Evolutionary conservation across 768 basidiomycete species (phyloP).

Genomic region (Russula emetica): DNA sequence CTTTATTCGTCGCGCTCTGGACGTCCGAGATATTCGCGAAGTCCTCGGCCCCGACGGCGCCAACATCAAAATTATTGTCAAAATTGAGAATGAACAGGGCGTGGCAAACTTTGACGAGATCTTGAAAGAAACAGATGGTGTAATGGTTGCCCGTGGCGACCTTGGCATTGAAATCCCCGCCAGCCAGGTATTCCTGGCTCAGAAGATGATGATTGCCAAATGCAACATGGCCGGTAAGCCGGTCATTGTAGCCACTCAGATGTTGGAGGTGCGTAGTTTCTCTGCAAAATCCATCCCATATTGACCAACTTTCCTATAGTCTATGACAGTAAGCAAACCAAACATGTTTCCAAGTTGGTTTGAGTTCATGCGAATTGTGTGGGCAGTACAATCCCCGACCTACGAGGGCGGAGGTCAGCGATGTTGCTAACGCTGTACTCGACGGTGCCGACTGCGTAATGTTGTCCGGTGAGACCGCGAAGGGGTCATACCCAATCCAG

Average conservation of each 20-base stretch:
- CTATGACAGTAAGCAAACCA: constrained; percentile 73
- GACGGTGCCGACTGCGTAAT: constrained; percentile 99
- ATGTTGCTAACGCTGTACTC: constrained; percentile 98
- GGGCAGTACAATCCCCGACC: constrained; percentile 92
- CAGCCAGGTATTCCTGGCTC: constrained; percentile 96
- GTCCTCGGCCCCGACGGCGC: constrained; percentile 94
- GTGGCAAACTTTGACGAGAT: constrained; percentile 99
- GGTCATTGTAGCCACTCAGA: constrained; percentile 97
- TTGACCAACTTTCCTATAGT: constrained; percentile 44
- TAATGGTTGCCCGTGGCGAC: constrained; percentile 99
- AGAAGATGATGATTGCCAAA: constrained; percentile 99
- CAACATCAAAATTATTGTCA: constrained; percentile 97
- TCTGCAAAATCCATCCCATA: constrained; percentile 2
- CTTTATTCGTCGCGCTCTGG: constrained; percentile 93
- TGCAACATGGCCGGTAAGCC: constrained; percentile 98
- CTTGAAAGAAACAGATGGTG: constrained; percentile 89
- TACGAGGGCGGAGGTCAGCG: constrained; percentile 97
- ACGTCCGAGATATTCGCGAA: constrained; percentile 88
- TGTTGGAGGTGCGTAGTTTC: constrained; percentile 74
- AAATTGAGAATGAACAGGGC: constrained; percentile 99
- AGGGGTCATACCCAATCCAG: constrained; percentile 93
- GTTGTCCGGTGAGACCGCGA: constrained; percentile 99
- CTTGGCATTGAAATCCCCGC: constrained; percentile 99
- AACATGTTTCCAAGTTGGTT: background rate
- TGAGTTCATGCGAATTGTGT: constrained; percentile 13